Conservation (phyloP, 1,284 basidiomycete species). For the Singerocomus inundabilis region DNA sequence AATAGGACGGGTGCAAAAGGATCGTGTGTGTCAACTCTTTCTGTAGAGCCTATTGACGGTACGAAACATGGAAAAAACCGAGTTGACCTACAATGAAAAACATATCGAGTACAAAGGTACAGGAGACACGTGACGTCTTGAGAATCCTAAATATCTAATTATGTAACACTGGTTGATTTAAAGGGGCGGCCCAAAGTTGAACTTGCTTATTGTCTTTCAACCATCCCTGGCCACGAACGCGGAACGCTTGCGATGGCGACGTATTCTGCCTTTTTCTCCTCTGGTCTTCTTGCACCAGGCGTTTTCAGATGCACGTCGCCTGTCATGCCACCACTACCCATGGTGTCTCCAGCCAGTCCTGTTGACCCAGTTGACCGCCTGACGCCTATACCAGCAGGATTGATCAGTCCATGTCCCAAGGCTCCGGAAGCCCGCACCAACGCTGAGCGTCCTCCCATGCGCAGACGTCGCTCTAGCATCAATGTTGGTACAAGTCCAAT, state of each 20-base stretch:
- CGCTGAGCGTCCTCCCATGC: constrained; percentile 34
- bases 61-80: neutral
- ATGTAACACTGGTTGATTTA: constrained; percentile 15
- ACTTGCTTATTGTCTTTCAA: constrained; percentile 3
- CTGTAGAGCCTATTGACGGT: constrained; percentile 40
- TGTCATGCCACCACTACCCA: constrained; percentile 36
- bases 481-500: constrained; percentile 47
- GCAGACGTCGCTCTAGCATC: constrained; percentile 55
- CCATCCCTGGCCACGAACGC: neutral
- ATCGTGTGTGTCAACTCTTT: constrained; percentile 96
- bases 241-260: constrained; percentile 36
- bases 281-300: constrained; percentile 52
- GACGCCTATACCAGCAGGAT: constrained; percentile 38
- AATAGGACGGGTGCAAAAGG: constrained; percentile 96
- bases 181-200: constrained; percentile 20
- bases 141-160: constrained; percentile 6
- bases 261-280: constrained; percentile 61
- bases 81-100: constrained; percentile 70
- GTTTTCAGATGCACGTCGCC: constrained; percentile 31
- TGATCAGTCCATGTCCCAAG: constrained; percentile 8
- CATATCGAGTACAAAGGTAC: constrained; percentile 40
- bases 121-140: constrained; percentile 12
- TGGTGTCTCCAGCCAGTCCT: constrained; percentile 29
- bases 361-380: constrained; percentile 37
- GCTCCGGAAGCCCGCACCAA: constrained; percentile 7